Evolutionary conservation across 371 early-diverging fungal species (phyloP).

Genomic region (Rhizopus stolonifer): DNA sequence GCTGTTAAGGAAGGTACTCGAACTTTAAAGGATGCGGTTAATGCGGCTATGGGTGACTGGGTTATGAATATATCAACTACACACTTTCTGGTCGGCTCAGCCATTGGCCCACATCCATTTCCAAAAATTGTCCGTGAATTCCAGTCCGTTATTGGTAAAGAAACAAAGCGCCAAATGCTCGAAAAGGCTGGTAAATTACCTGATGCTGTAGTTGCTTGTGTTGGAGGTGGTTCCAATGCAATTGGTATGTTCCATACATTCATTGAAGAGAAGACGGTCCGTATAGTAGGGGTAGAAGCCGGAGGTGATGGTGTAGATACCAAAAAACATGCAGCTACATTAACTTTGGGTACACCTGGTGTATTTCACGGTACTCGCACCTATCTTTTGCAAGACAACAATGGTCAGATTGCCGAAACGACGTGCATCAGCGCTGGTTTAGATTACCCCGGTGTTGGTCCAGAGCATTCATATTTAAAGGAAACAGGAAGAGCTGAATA

Average conservation of each 20-base stretch:
- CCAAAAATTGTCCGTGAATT: conserved; percentile 95
- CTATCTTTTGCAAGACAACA: conserved; percentile 87
- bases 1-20: conserved; percentile 78
- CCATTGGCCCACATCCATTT: conserved; percentile 96
- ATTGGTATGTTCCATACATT: conserved; percentile 98
- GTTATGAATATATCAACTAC: conserved; percentile 92
- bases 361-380: conserved; percentile 96
- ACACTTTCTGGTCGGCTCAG: conserved; percentile 95
- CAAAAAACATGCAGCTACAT: conserved; percentile 85
- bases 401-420: conserved; percentile 95
- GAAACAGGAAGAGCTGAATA: conserved; percentile 87
- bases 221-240: conserved; percentile 92
- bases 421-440: conserved; percentile 94
- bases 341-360: conserved; percentile 85
- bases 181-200: conserved; percentile 83
- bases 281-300: conserved; percentile 92
- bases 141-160: conserved; percentile 90
- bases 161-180: conserved; percentile 82
- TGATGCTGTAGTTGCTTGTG: conserved; percentile 93
- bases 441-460: conserved; percentile 97
- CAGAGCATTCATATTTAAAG: conserved; percentile 93
- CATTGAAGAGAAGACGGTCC: conserved; percentile 76
- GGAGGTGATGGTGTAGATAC: conserved; percentile 89
- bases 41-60: conserved; percentile 98
- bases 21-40: conserved; percentile 97